A percentile compares a stretch with the other conserved stretches of the same genome.
phyloP scores from a whole-genome alignment of 139 green algal species.

The Astrephomene gubernaculifera region DNA sequence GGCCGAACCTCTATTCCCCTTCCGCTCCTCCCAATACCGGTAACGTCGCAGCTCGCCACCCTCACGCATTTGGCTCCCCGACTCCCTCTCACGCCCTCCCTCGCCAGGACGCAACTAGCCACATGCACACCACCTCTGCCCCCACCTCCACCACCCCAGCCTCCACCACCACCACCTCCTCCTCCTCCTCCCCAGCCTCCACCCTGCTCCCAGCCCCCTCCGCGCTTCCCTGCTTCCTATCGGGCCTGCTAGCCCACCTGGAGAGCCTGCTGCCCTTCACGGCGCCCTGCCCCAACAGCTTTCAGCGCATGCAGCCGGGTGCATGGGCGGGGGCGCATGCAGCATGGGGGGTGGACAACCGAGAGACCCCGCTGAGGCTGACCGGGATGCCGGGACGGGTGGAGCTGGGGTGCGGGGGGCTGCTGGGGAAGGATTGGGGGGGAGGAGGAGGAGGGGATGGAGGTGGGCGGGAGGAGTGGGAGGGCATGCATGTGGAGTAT shows the following conservation, averaged over 20 bases:
- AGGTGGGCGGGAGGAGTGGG: no score
- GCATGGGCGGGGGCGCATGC: slow-evolving; percentile 24
- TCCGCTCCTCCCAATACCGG: no score
- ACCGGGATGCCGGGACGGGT: slow-evolving; percentile 4
- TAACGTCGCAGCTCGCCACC: no score
- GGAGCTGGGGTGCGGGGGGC: not conserved
- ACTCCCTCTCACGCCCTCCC: not conserved
- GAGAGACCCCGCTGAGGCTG: slow-evolving; percentile 26
- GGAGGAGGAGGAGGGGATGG: not conserved
- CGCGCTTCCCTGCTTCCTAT: slow-evolving; percentile 56
- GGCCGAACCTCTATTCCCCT: no score
- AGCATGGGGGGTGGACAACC: slow-evolving; percentile 39
- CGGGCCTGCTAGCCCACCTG: slow-evolving; percentile 70
- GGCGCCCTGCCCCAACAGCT: slow-evolving; percentile 52
- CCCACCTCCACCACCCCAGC: not conserved
- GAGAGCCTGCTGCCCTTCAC: slow-evolving; percentile 70
- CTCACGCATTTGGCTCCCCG: no score
- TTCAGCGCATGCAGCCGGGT: slow-evolving; percentile 6
- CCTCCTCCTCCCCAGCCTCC: not conserved
- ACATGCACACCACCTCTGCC: not conserved
- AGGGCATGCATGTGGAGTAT: slow-evolving; percentile 21
- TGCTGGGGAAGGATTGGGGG: not conserved
- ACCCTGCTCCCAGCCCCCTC: not conserved
- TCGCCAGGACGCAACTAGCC: no score
- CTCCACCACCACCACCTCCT: not conserved